These are phyloP conservation scores for Dichotomopilus funicola DNA, from an alignment of 2,329 filamentous ascomycete species.

Conservation along the genomic window DNA sequence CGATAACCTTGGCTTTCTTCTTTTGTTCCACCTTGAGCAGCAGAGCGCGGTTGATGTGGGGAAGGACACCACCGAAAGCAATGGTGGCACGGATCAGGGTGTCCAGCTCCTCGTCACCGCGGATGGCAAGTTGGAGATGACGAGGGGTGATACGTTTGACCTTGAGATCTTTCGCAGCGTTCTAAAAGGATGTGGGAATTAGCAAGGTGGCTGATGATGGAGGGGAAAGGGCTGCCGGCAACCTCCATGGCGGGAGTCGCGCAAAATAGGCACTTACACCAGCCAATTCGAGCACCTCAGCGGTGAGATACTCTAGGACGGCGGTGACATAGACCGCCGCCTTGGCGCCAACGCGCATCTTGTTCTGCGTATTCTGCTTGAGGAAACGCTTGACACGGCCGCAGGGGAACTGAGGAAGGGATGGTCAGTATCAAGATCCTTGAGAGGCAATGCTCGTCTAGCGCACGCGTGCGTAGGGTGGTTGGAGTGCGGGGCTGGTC, in stretches of 20 bases:
- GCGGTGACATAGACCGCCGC: constrained; percentile 97
- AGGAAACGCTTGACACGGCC: constrained; percentile 99
- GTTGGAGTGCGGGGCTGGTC: constrained; percentile 1
- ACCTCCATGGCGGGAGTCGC: too few species aligned
- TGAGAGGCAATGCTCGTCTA: neutral
- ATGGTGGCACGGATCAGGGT: constrained; percentile 97
- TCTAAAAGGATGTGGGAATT: constrained; percentile 40
- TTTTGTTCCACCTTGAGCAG: constrained; percentile 46
- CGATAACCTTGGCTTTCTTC: constrained; percentile 34
- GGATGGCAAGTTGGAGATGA: constrained; percentile 95
- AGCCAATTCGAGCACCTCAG: constrained; percentile 94
- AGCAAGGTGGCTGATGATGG: too few species aligned
- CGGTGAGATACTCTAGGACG: constrained; percentile 95
- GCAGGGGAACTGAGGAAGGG: constrained; percentile 73
- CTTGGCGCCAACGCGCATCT: constrained; percentile 99
- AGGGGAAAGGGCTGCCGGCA: too few species aligned
- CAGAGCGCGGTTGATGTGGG: constrained; percentile 96
- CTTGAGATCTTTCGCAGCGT: constrained; percentile 98
- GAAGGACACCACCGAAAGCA: constrained; percentile 94
- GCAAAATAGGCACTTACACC: constrained; percentile 52
- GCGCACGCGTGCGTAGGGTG: neutral
- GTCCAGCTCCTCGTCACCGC: constrained; percentile 96
- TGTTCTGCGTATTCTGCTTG: constrained; percentile 98
- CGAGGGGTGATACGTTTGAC: constrained; percentile 99
- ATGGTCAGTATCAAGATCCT: constrained; percentile 4